Base-by-base conservation (phyloP, 306 rosid genomes). In the Castanea mollissima region DNA sequence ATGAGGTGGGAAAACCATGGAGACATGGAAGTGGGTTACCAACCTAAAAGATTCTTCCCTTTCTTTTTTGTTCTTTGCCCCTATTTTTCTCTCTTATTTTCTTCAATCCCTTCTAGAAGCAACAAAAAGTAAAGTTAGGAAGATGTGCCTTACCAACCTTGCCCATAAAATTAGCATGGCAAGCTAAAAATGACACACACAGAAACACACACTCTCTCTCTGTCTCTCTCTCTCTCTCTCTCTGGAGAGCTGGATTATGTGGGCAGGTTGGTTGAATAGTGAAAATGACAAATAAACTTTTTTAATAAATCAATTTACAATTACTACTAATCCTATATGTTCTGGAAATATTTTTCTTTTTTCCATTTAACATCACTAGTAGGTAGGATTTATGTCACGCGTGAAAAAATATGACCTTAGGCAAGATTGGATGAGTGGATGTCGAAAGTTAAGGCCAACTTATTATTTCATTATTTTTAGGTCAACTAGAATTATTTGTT, bases 121-220 rank as follows among this genome's bases (percentile, higher is more conserved):
- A 78, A 80, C 77, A 73, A 79, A 86, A 81, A 75, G 82, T 83
- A 49, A 79, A 63, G 84, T 75, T 79, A 23, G 86, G 85, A 84
- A 75, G 86, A 71, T 85, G 73, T 81, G 69, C 55, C 86, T 83
- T 88, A 83, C 87, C 89, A 85, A 88, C 83, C 83, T 62, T 81
- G 69, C 67, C 79, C 80, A 85, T 80, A 38, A 78, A 21, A 74
- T 11, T 84, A 75, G 79, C 78, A 46, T 79, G 83, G 87, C 84
- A 80, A 83, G 85, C 81, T 74, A 34, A 75, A 29, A 49, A 67
- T 83, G 79, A 74, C 79, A 64, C 58, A 76, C 19, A 1, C 57
- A 1, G 27, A 25, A 25, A 25, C 27, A 25, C 27, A 0, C 27
- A 1, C 27, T 25, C 27, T 25, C 55, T 82, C n/a, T 8, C 7